Evolutionary conservation across 148 eudicot genomes (phyloP).

Genomic region (Amaranthus palmeri): DNA sequence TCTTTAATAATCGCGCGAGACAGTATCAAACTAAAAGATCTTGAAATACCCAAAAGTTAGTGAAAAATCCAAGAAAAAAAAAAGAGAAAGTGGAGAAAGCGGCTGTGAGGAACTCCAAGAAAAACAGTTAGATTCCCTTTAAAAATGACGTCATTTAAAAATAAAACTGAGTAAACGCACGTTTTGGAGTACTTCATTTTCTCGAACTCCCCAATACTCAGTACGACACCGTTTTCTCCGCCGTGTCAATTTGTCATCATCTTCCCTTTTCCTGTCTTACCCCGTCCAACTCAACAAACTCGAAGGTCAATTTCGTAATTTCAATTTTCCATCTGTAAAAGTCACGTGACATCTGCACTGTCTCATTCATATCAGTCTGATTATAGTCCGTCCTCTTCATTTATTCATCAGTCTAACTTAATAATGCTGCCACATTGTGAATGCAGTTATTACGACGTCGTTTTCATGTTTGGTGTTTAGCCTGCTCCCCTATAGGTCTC

Average conservation of each 20-base stretch:
- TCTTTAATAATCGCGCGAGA: too few species aligned
- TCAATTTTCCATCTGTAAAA: neutral
- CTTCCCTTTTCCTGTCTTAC: neutral
- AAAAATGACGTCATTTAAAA: neutral
- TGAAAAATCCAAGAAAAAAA: neutral
- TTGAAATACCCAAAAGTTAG: too few species aligned
- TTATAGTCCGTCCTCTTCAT: neutral
- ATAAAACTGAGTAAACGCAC: neutral
- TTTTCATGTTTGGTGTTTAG: neutral
- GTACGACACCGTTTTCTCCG: slow-evolving; percentile 15
- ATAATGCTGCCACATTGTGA: neutral
- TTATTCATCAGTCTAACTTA: too few species aligned
- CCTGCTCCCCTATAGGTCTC: neutral
- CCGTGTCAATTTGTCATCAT: slow-evolving; percentile 5
- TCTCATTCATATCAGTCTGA: neutral
- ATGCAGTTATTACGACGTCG: slow-evolving; percentile 13
- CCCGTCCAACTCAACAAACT: neutral
- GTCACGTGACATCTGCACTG: slow-evolving; percentile 1
- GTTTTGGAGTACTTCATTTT: neutral
- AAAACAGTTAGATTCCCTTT: slow-evolving; percentile 13
- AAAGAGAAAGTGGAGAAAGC: neutral
- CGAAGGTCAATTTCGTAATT: neutral
- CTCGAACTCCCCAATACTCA: neutral
- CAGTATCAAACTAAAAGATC: too few species aligned
- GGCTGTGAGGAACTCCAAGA: slow-evolving; percentile 19